Base-by-base conservation (phyloP, 2,329 filamentous ascomycete genomes). In the Aureobasidium lini region DNA sequence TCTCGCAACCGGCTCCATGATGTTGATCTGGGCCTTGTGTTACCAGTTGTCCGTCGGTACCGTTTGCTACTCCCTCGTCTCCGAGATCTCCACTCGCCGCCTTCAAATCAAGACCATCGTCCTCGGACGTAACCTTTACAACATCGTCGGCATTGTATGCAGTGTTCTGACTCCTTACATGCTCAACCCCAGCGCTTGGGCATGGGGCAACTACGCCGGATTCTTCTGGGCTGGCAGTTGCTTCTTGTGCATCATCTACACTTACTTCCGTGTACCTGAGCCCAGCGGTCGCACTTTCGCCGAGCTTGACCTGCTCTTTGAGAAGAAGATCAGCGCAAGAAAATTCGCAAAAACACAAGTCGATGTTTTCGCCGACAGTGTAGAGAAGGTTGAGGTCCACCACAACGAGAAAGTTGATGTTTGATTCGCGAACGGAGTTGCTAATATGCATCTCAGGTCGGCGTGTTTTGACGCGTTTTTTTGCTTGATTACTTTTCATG, bases 81-180 rank as follows among this genome's bases (percentile, higher is more conserved):
- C 88, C 1, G 91, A 96, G 71, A 75, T 96, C 23, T 91, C 90
- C 0, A 90, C 90, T 0, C 84, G 89, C 13, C 83, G 91, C 1
- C 80, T 96, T 36, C 88, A 92, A 69, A 92, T 95, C 77, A 96
- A 96, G 78, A 95, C 92, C 0, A 88, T 95, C 23, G 91, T 94
- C 1, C 81, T 96, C 2, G 90, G 88, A 1, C 87, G 91, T 59
- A 89, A 90, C 66, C 76, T 90, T 11, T 80, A 77, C 78, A 92
- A 94, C 68, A 77, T 95, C 53, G 88, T 92, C 44, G 87, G 83
- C 63, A 95, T 96, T 65, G 75, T 95, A 66, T 89, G 85, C 69
- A 86, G 84, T 53, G 87, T 95, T 4, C 74, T 96, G 42, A 95
- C 90, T 0, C 91, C 91, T 0, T 95, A 95, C 75, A 96, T 96